These are phyloP conservation scores for Nannochloropsis salina DNA, from an alignment of 108 stramenopile genomes.

Conservation along the genomic window DNA sequence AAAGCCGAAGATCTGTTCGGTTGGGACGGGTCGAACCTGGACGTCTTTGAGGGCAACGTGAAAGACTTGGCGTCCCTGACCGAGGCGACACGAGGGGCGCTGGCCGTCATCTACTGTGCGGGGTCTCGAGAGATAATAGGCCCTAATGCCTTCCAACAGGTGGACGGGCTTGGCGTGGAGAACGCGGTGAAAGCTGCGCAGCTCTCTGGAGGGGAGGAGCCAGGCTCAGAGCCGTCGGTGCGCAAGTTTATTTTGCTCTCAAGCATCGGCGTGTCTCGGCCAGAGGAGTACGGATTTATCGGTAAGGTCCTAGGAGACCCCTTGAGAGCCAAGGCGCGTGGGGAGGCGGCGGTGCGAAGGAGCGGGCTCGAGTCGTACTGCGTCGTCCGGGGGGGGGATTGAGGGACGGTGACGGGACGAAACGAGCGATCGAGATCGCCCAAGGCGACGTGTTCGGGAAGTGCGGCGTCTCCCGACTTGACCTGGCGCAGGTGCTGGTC, in stretches of 20 bases:
- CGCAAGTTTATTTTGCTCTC: conserved; percentile 11
- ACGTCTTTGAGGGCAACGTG: not conserved
- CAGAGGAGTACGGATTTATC: not conserved
- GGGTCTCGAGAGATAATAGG: conserved; percentile 19
- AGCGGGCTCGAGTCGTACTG: not conserved
- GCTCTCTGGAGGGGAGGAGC: not conserved
- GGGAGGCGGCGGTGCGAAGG: not conserved
- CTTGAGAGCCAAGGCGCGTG: conserved; percentile 2
- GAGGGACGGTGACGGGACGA: conserved; percentile 1
- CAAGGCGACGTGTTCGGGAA: not conserved
- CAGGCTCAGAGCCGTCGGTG: not conserved
- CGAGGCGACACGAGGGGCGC: not conserved
- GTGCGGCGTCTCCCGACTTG: not conserved
- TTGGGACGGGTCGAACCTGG: conserved; percentile 8
- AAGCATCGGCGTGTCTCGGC: not conserved
- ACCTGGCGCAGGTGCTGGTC: not conserved
- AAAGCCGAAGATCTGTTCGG: conserved; percentile 13
- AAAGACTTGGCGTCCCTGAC: not conserved
- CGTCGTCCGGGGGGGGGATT: not conserved
- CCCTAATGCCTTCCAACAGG: not conserved
- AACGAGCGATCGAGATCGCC: not conserved
- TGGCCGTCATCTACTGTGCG: not conserved
- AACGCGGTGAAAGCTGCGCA: not conserved
- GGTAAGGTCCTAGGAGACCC: not conserved
- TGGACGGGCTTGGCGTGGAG: not conserved